A percentile compares a stretch with the other conserved stretches of the same genome.
Conservation (phyloP, 2,329 filamentous ascomycete species). For the Hypoxylon sp. region DNA sequence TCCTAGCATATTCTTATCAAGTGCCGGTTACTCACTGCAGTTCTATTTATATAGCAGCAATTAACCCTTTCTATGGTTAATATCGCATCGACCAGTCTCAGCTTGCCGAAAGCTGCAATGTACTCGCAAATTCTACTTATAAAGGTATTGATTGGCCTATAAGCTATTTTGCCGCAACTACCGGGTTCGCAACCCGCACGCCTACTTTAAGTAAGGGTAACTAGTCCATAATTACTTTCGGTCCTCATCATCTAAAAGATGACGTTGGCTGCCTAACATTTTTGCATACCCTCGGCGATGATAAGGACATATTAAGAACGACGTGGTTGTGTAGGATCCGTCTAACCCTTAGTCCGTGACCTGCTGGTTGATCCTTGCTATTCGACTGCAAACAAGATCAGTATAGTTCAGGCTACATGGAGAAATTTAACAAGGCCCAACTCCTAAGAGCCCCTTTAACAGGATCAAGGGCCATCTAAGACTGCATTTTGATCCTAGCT, state of each 20-base stretch:
- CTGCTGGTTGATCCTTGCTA: no score
- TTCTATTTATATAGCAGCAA: constrained; percentile 20
- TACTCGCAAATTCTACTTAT: constrained; percentile 3
- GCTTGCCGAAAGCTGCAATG: not conserved
- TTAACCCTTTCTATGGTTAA: constrained; percentile 29
- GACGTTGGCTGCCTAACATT: no score
- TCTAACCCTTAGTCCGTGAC: not conserved
- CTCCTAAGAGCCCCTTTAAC: no score
- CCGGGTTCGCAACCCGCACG: constrained; percentile 11
- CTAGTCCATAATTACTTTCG: not conserved
- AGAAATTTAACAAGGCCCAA: no score
- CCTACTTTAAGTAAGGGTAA: not conserved
- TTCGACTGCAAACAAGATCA: no score
- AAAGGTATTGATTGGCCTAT: constrained; percentile 17
- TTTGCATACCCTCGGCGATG: not conserved
- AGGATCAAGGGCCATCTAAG: no score
- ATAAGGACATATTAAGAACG: constrained; percentile 1
- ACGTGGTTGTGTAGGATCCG: not conserved
- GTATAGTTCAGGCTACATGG: no score
- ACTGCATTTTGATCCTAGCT: no score
- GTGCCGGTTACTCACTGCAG: constrained; percentile 22
- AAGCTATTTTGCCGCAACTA: constrained; percentile 34
- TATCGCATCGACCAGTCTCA: constrained; percentile 21
- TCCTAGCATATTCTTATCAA: constrained; percentile 2
- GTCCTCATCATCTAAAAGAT: not conserved